A percentile compares a stretch with the other conserved stretches of the same genome.
Conservation (phyloP, 495 filamentous ascomycete species). For the Aspergillus bertholletiae region DNA sequence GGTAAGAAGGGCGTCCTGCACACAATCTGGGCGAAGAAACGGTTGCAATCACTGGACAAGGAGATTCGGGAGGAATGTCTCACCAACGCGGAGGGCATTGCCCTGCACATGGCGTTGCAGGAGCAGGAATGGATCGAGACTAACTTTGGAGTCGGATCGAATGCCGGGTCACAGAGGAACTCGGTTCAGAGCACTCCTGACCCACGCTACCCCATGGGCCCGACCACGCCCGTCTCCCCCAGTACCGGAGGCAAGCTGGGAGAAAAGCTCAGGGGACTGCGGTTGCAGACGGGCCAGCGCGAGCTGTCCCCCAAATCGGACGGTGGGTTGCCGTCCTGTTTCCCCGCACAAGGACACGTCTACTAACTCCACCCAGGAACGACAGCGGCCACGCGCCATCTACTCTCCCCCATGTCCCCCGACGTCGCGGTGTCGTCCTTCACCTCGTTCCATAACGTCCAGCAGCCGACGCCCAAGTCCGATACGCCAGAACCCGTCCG, state of each 20-base stretch:
- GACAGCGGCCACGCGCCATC: constrained; percentile 24
- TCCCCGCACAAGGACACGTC: not conserved
- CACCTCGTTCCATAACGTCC: constrained; percentile 48
- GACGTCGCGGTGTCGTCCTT: constrained; percentile 67
- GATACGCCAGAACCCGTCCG: constrained; percentile 22
- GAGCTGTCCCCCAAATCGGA: constrained; percentile 48
- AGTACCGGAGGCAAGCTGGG: constrained; percentile 58
- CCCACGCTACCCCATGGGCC: constrained; percentile 31
- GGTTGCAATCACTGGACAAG: constrained; percentile 64
- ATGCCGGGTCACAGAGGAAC: constrained; percentile 16
- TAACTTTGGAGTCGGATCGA: constrained; percentile 62
- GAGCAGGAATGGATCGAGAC: constrained; percentile 79
- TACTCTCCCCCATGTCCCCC: constrained; percentile 57
- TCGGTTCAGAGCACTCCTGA: constrained; percentile 14
- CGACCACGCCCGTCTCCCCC: constrained; percentile 55
- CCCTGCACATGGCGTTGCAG: constrained; percentile 72
- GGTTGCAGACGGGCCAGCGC: constrained; percentile 64
- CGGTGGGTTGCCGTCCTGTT: constrained; percentile 30
- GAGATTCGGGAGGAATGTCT: constrained; percentile 64
- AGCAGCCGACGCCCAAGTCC: constrained; percentile 1
- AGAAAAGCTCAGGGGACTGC: constrained; percentile 74
- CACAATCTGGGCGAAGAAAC: constrained; percentile 77
- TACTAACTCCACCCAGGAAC: not conserved
- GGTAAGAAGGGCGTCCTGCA: constrained; percentile 78
- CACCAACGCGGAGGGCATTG: constrained; percentile 71